Base-by-base conservation (phyloP, 2,329 filamentous ascomycete species). In the Corniculantispora saksenae region DNA sequence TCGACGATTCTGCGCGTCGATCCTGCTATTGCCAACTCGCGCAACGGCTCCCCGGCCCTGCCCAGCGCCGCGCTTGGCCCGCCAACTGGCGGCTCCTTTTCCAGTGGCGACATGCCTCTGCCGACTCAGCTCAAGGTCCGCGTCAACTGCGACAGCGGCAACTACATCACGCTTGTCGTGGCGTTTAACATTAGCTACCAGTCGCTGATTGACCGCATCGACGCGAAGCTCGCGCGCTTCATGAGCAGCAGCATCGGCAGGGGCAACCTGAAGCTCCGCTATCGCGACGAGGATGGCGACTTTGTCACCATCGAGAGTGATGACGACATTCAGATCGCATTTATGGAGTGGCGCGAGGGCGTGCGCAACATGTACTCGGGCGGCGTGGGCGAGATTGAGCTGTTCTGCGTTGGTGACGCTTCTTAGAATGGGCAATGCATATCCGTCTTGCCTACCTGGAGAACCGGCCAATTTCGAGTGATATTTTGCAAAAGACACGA, bases 141-240 rank as follows among this genome's bases (percentile, higher is more conserved):
- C 76, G 93, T 99, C 65, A 94, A 94, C 73, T 96, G 92, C 74
- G 92, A 95, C 66, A 81, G 78, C 54, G 91, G 91, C 55, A 95
- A 94, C 74, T 96, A 96, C 70, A 91, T 97, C 66, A 97, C 94
- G 1, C 84, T 99, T n/a, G 94, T 99, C 13, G 96, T 97, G 50
- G 91, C 93, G 38, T 96, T 93, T 78, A 97, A 96, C 75, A 98
- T 98, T 72, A 91, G 92, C 48, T 98, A 96, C 78, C 92, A 95
- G 70, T 95, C 92, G 27, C 84, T 99, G 63, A 93, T 95, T 69
- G 95, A 98, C 75, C 91, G 95, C 13, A 97, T 99, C 71, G 95
- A 99, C 74, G 93, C 93, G 32, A 99, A 99, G 77, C 86, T 99
- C 65, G 91, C 91, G 66, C 89, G 92, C 63, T 94, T 94, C 71